Percentiles rank a stretch among this genome's conserved stretches.
phyloP scores from a whole-genome alignment of 345 rosid species.

The Populus simonii region DNA sequence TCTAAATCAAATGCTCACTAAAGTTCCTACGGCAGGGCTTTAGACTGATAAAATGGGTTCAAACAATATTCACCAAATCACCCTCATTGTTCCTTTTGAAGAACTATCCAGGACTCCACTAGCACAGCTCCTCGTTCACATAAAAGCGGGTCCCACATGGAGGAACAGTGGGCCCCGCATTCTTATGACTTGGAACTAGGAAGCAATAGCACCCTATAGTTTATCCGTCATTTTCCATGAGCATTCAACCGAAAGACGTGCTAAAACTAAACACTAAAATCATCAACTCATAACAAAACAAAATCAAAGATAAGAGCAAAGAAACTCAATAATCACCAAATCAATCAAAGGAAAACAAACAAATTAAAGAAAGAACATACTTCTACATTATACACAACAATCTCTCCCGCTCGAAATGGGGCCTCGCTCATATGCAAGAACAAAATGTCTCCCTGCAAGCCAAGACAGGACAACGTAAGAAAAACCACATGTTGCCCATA shows the following conservation, averaged over 20 bases:
- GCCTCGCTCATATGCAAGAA: conserved; percentile 61
- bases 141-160: not conserved
- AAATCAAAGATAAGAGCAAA: not conserved
- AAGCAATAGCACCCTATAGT: not conserved
- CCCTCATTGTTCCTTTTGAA: not conserved
- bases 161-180: not conserved
- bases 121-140: not conserved
- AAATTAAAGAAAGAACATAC: conserved; percentile 26
- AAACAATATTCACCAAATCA: not conserved
- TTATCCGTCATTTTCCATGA: not conserved
- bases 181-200: not conserved
- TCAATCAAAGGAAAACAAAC: not conserved
- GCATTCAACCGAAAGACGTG: not conserved
- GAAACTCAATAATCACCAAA: not conserved
- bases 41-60: not conserved
- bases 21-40: not conserved
- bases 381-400: conserved; percentile 59
- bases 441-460: conserved; percentile 65
- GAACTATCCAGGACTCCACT: too few relatives aligned
- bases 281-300: not conserved
- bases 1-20: not conserved
- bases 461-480: conserved; percentile 9
- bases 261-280: not conserved
- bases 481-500: not conserved
- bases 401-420: conserved; percentile 69